Conservation (phyloP, 352 stramenopile species). For the Globisporangium rhizosaccharum region DNA sequence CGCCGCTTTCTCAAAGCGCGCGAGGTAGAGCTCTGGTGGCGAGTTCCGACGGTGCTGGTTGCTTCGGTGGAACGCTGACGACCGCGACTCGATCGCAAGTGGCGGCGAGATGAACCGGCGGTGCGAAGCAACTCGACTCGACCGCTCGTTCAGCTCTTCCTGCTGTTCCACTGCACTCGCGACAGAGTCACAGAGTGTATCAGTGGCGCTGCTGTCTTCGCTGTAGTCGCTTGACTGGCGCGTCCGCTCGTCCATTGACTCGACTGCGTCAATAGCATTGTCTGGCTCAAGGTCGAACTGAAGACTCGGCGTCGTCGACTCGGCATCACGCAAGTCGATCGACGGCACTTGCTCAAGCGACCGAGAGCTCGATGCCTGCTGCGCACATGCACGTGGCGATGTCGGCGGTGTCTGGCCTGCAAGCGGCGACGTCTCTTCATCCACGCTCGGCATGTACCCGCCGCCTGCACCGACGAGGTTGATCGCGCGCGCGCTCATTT, state of each 20-base stretch:
- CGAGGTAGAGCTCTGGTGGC: conserved; percentile 53
- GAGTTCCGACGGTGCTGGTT: conserved; percentile 57
- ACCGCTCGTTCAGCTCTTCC: not conserved
- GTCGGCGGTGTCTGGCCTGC: conserved; percentile 41
- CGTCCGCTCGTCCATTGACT: not conserved
- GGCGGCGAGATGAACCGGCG: conserved; percentile 46
- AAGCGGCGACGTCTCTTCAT: conserved; percentile 60
- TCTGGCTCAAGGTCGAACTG: conserved; percentile 15
- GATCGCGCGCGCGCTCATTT: conserved; percentile 25
- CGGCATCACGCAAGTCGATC: conserved; percentile 1
- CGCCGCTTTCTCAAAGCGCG: conserved; percentile 43
- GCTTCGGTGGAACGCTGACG: conserved; percentile 20
- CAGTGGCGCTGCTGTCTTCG: not conserved
- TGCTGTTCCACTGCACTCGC: not conserved
- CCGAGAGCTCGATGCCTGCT: not conserved
- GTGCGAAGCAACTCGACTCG: not conserved
- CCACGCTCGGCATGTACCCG: conserved; percentile 69
- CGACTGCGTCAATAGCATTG: not conserved
- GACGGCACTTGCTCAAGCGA: conserved; percentile 1
- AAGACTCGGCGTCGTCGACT: not conserved
- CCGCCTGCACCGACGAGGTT: conserved; percentile 14
- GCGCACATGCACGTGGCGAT: conserved; percentile 24
- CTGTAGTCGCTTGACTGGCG: no score
- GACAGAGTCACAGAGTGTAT: not conserved
- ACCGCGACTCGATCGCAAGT: conserved; percentile 35